These are phyloP conservation scores for Pseudevernia furfuracea DNA, from an alignment of 495 filamentous ascomycete genomes.

Conservation along the genomic window DNA sequence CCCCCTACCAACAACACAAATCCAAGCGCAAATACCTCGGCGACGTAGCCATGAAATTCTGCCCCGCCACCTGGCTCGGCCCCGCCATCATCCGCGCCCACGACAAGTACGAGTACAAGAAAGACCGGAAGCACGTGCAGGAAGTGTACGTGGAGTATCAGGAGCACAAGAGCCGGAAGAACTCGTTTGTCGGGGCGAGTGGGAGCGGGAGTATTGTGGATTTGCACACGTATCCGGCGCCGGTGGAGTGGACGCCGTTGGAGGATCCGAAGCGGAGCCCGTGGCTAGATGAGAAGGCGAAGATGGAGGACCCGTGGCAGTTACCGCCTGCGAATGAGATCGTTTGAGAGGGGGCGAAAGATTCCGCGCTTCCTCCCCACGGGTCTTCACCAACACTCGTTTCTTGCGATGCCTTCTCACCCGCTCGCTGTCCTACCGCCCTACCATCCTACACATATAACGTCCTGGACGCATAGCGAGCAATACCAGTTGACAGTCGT, in stretches of 20 bases:
- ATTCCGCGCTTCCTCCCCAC: not conserved
- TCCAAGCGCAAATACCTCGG: not conserved
- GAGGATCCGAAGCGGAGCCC: not conserved
- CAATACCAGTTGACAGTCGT: not conserved
- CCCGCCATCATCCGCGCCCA: conserved; percentile 8
- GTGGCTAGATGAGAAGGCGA: not conserved
- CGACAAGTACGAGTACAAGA: conserved; percentile 8
- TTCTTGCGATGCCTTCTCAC: not conserved
- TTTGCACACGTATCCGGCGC: not conserved
- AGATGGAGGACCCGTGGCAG: not conserved
- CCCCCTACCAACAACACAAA: conserved; percentile 6
- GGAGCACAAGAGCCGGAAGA: not conserved
- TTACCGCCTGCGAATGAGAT: not conserved
- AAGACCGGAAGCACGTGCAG: not conserved
- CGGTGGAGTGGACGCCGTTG: not conserved
- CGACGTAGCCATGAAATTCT: conserved; percentile 3
- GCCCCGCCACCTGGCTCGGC: conserved; percentile 5
- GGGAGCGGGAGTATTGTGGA: not conserved
- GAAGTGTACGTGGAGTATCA: conserved; percentile 13
- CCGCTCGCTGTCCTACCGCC: not conserved
- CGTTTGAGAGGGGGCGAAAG: not conserved
- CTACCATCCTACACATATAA: not conserved
- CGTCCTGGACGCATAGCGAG: not conserved
- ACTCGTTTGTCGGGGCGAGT: not conserved
- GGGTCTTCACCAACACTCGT: not conserved